phyloP scores from a whole-genome alignment of 2,329 filamentous ascomycete species.

The Escovopsis weberi region DNA sequence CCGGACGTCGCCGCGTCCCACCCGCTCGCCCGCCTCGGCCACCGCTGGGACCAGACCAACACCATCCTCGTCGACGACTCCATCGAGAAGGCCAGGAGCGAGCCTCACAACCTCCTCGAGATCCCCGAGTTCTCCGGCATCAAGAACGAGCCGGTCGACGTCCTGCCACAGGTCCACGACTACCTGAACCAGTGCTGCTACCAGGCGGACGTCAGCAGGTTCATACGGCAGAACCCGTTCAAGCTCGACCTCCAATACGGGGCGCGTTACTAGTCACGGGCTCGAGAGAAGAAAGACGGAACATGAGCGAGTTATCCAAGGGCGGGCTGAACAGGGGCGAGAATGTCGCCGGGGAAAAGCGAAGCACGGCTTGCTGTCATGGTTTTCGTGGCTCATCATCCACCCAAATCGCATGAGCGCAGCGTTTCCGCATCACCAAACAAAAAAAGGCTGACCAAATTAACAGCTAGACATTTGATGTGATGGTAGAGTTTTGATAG shows the following conservation, averaged over 20 bases:
- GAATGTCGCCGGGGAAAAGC: not conserved
- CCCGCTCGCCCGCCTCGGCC: constrained; percentile 24
- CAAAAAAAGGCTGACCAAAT: too few species aligned
- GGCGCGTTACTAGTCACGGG: too few species aligned
- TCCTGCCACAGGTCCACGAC: constrained; percentile 46
- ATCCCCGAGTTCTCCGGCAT: constrained; percentile 61
- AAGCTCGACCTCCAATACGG: constrained; percentile 17
- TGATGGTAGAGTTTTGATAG: too few species aligned
- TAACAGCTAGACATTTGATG: too few species aligned
- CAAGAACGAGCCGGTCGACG: constrained; percentile 21
- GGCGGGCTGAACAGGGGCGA: not conserved
- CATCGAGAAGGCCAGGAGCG: constrained; percentile 59
- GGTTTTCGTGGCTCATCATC: too few species aligned
- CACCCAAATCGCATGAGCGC: too few species aligned
- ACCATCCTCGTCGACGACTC: constrained; percentile 86
- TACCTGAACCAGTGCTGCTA: constrained; percentile 41
- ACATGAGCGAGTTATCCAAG: not conserved
- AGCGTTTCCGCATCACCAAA: too few species aligned
- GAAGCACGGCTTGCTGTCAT: too few species aligned
- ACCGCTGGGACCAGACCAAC: constrained; percentile 64
- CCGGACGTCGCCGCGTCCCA: constrained; percentile 27
- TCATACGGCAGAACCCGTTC: constrained; percentile 39
- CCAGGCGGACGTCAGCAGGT: constrained; percentile 48
- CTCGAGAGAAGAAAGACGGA: too few species aligned
- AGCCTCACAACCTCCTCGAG: constrained; percentile 71